Base-by-base conservation (phyloP, 164 flowering plant species). In the Cinnamomum micranthum region DNA sequence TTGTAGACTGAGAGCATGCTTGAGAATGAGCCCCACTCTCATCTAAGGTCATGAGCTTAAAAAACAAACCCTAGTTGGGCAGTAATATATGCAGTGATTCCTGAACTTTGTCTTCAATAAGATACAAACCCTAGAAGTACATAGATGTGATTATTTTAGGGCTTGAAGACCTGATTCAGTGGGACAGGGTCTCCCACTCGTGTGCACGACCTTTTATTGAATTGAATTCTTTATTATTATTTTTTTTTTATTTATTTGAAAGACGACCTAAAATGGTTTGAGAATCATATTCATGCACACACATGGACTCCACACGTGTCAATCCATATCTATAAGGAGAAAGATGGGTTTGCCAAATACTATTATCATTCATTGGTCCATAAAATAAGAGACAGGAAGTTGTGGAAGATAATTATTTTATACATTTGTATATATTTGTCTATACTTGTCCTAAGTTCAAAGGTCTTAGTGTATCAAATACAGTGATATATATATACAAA, bases 141-240 rank as follows among this genome's bases (percentile, higher is more conserved):
- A 55, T 55, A 15, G n/a, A 55, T 15, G 6, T 55, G 20, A 55
- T 52, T 71, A 27, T 35, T 51, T 28, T 19, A 51, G 64, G 22
- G 17, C 27, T 20, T 52, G 15, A 31, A 19, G 24, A 58, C 68
- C 75, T 63, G 75, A 73, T 63, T 62, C 41, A 23, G 58, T 2
- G 75, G 75, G 68, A 9, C 75, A 62, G 67, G 31, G 63, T 25
- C 50, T 73, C 68, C 67, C 75, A 73, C 75, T 62, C 75, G 58
- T 73, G 68, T 73, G 75, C 69, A 73, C 69, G 75, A 64, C 28
- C 51, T 68, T 22, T 73, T 19, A 25, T 27, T n/a, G n/a, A 15
- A 60, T 6, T 19, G 12, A 12, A 33, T 10, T 55, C 28, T 60
- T 17, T 10, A n/a, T 70, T 22, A 33, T 10, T 55, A 31, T 71